Base-by-base conservation (phyloP, 1,284 basidiomycete species). In the Leccinum pallidistipes region DNA sequence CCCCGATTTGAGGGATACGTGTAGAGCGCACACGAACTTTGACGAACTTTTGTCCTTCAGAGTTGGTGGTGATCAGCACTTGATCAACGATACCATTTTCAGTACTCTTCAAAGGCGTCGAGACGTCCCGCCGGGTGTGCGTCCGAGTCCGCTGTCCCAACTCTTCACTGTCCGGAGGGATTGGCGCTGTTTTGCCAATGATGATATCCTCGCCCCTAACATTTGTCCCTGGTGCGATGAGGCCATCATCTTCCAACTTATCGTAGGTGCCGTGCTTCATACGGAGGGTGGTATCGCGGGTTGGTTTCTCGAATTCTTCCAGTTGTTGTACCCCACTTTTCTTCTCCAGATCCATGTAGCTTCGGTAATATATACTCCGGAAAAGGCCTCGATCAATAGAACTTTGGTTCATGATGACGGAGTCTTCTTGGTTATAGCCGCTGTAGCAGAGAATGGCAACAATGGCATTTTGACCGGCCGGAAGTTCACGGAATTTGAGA, bases 401-500 rank as follows among this genome's bases (percentile, higher is more conserved):
- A 66, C 92, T 95, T 78, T 99, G 97, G 77, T 99, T 99, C 97
- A 99, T 98, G 77, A 99, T 99, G 77, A 99, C 97, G 66, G 97
- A 99, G 85, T 99, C 97, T 88, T 99, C 97, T 78, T 99, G 97
- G 78, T 99, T 99, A 80, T 99, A 99, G 36, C 97, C 97, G 68
- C 95, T 98, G 79, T 99, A 99, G 73, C 96, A 98, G 57, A 99
- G 82, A 74, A 99, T 99, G 4, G 97, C 97, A 54, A 99, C 96
- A 65, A 98, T 95, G 53, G 96, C 95, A 74, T 99, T 99, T 77
- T 98, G 95, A 18, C 97, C 97, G 12, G 97, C 97, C 34, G 97
- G 97, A 52, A 99, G 84, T 74, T 99, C 96, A 69, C 95, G 86
- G 88, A 99, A 99, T 71, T 94, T 93, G 65, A 99, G 86, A 72